Base-by-base conservation (phyloP, 148 eudicot genomes). In the Camellia japonica region DNA sequence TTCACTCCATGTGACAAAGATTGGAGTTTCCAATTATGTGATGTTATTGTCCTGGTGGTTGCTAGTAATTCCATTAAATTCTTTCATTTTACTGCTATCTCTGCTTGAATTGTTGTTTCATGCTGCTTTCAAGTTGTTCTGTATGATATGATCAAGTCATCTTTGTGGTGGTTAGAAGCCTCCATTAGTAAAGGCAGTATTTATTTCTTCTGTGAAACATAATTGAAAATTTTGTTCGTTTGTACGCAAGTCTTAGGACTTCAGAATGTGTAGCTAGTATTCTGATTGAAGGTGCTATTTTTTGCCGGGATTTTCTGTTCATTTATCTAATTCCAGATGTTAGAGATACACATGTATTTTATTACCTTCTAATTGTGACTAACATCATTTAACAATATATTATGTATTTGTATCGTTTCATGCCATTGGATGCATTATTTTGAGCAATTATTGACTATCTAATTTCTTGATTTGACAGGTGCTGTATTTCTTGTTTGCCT, bases 401-500 rank as follows among this genome's bases (percentile, higher is more conserved):
- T 18, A 23, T 58, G 55, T 76, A 41, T 9, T 38, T 76, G 52
- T 59, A 64, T 18, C 14, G 15, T 56, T 80, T 55, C 66, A 42
- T 74, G 23, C 16, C 54, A 55, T 80, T 61, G 47, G 68, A 64
- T 63, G 38, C 30, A 59, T 75, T 58, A n/a, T 74, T 15, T 51
- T 68, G 23, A 44, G 49, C 71, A 15, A 51, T 38, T 77, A 43
- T 20, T n/a, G 16, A 16, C 42, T 44, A 54, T 69, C 30, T 71
- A 74, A 61, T n/a, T 46, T 51, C 30, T 49, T 58, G 64, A 80
- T 88, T 58, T 80, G 47, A 68, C 92, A 91, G 94, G 91, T 82
- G 94, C 92, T 77, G 90, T 91, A 70, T 91, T 91, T 78, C 16
- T 91, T 49, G 92, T 91, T 72, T 88, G 89, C 87, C 58, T 91